phyloP scores from a whole-genome alignment of 805 yeast species.

The Suhomyces pyralidae region DNA sequence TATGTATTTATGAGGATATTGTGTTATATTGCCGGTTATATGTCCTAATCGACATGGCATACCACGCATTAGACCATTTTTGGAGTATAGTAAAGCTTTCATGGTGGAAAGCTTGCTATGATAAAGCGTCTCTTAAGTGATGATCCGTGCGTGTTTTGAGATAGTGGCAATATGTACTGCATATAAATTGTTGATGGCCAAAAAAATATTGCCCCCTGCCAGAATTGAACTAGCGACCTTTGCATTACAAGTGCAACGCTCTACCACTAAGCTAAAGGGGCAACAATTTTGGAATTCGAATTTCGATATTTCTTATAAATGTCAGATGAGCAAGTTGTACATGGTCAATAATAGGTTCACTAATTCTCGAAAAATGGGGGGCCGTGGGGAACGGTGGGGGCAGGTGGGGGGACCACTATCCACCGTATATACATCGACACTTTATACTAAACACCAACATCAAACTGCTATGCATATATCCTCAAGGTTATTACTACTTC shows the following conservation, averaged over 20 bases:
- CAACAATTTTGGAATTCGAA: constrained; percentile 22
- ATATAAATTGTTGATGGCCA: background rate
- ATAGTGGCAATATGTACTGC: constrained; percentile 1
- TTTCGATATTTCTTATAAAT: background rate
- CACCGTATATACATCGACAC: too few relatives aligned
- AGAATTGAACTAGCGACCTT: constrained; percentile 37
- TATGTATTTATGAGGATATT: background rate
- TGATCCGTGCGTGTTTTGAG: background rate
- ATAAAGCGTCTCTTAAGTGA: background rate
- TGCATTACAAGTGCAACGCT: constrained; percentile 99
- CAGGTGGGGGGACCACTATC: too few relatives aligned
- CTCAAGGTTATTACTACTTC: background rate
- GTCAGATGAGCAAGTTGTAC: background rate
- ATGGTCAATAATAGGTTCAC: too few relatives aligned
- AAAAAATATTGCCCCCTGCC: constrained; percentile 29
- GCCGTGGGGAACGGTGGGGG: too few relatives aligned
- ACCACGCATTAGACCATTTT: background rate
- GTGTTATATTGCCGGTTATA: background rate
- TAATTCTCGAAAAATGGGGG: too few relatives aligned
- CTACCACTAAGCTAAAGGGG: constrained; percentile 99
- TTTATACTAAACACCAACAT: background rate
- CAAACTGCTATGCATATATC: background rate
- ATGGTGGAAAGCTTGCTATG: background rate
- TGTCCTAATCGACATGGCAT: background rate
- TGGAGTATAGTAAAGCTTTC: background rate